A percentile compares a stretch with the other conserved stretches of the same genome.
These are phyloP conservation scores for Xylaria sp. DNA, from an alignment of 2,329 filamentous ascomycete species.

Conservation along the genomic window DNA sequence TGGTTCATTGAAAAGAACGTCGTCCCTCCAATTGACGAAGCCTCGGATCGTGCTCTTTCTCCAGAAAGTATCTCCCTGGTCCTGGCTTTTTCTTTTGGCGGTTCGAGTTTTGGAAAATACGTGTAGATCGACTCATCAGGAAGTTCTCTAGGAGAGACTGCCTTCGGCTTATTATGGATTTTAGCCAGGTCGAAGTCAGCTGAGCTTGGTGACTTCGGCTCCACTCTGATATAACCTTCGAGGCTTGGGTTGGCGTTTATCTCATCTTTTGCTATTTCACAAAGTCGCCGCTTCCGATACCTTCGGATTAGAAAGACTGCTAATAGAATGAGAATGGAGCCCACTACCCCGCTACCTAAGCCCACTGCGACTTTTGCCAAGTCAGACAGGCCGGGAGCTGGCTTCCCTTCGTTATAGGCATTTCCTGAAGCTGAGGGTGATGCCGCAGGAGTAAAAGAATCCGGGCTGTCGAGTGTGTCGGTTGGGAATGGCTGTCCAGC, in stretches of 20 bases:
- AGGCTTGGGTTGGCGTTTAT: background rate
- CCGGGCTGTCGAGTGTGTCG: background rate
- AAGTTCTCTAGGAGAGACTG: conserved; percentile 6
- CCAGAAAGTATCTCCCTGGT: background rate
- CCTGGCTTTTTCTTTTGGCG: background rate
- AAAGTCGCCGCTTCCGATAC: conserved; percentile 3
- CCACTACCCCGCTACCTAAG: conserved; percentile 10
- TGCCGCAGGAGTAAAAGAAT: background rate
- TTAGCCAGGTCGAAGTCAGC: background rate
- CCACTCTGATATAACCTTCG: background rate
- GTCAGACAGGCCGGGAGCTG: background rate
- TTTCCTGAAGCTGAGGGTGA: background rate
- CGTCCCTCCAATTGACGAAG: background rate
- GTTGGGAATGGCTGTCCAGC: background rate
- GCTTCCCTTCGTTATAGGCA: background rate
- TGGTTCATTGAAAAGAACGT: conserved; percentile 6
- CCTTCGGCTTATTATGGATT: background rate
- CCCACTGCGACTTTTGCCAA: conserved; percentile 13
- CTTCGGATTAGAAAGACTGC: conserved; percentile 8
- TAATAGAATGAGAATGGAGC: conserved; percentile 7
- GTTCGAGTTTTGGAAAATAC: background rate
- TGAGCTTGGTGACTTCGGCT: background rate
- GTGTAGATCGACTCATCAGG: background rate
- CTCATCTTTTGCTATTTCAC: background rate
- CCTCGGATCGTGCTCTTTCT: background rate